Evolutionary conservation across 2,329 filamentous ascomycete species (phyloP).

Genomic region (Blastomyces percursus): DNA sequence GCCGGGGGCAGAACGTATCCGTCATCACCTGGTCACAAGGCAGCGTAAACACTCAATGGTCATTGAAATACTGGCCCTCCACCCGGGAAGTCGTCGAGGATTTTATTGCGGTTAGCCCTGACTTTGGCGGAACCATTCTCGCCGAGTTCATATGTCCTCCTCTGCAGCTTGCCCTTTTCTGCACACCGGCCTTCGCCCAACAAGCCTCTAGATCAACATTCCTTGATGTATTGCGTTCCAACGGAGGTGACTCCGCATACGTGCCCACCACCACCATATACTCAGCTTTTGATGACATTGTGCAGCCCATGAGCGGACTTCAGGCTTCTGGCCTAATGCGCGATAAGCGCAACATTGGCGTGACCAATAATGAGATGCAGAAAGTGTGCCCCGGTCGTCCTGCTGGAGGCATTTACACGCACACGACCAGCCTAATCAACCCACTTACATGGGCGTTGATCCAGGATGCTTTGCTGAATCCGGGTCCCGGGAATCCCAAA

Average conservation of each 20-base stretch:
- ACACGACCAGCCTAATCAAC: slow-evolving; percentile 41
- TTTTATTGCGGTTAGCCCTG: slow-evolving; percentile 43
- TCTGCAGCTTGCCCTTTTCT: slow-evolving; percentile 17
- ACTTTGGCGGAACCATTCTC: slow-evolving; percentile 41
- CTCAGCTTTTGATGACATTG: slow-evolving; percentile 41
- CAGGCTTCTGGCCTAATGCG: slow-evolving; percentile 38
- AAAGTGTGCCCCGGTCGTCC: slow-evolving; percentile 25
- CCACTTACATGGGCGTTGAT: slow-evolving; percentile 30
- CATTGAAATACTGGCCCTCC: slow-evolving; percentile 47
- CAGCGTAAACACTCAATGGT: slow-evolving; percentile 46
- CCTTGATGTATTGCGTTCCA: slow-evolving; percentile 32
- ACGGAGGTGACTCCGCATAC: slow-evolving; percentile 42
- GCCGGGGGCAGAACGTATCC: slow-evolving; percentile 27
- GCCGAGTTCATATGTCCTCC: slow-evolving; percentile 25
- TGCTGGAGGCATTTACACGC: slow-evolving; percentile 37
- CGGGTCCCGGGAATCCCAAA: not conserved
- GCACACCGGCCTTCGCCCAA: slow-evolving; percentile 35
- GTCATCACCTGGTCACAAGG: slow-evolving; percentile 49
- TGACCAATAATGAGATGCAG: slow-evolving; percentile 42
- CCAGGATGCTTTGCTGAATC: slow-evolving; percentile 13
- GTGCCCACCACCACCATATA: slow-evolving; percentile 47
- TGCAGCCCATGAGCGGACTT: slow-evolving; percentile 40
- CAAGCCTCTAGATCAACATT: slow-evolving; percentile 38
- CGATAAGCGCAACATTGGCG: slow-evolving; percentile 37
- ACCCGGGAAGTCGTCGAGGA: slow-evolving; percentile 38